These are phyloP conservation scores for Suhomyces atakaporum DNA, from an alignment of 1,139 yeast species.

Conservation along the genomic window DNA sequence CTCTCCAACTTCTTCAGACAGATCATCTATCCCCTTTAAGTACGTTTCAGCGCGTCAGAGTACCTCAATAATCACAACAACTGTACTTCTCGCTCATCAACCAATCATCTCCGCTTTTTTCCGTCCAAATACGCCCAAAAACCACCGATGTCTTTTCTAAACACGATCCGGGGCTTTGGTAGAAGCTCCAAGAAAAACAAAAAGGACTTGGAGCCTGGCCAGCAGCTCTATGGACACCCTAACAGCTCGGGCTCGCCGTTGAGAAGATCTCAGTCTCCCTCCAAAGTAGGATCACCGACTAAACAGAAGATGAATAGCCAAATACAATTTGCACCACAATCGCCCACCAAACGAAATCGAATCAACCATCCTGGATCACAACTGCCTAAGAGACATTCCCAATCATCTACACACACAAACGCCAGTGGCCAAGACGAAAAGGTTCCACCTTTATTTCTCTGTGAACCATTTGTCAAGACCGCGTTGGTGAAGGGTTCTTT, in stretches of 20 bases:
- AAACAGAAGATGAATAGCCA: slow-evolving; percentile 28
- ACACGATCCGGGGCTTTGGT: slow-evolving; percentile 61
- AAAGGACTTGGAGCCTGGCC: slow-evolving; percentile 41
- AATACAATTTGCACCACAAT: slow-evolving; percentile 27
- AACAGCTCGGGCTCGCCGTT: slow-evolving; percentile 37
- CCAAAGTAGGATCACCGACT: slow-evolving; percentile 36
- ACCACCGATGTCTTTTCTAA: slow-evolving; percentile 44
- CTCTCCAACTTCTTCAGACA: too few species aligned
- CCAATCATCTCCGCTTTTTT: background rate
- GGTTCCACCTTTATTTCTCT: slow-evolving; percentile 64
- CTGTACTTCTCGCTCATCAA: too few species aligned
- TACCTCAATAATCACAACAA: too few species aligned
- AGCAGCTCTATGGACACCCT: slow-evolving; percentile 37
- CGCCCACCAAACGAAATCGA: slow-evolving; percentile 39
- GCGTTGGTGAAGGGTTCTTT: slow-evolving; percentile 97
- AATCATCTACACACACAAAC: slow-evolving; percentile 9
- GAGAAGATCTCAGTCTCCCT: slow-evolving; percentile 41
- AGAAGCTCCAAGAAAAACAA: slow-evolving; percentile 59
- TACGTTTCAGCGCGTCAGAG: too few species aligned
- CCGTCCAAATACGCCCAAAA: too few species aligned
- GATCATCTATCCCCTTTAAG: too few species aligned
- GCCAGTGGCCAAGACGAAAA: slow-evolving; percentile 7
- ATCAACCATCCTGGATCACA: slow-evolving; percentile 20
- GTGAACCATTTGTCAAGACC: slow-evolving; percentile 92
- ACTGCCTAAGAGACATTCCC: slow-evolving; percentile 26